Base-by-base conservation (phyloP, 306 rosid genomes). In the Acacia acuminata region DNA sequence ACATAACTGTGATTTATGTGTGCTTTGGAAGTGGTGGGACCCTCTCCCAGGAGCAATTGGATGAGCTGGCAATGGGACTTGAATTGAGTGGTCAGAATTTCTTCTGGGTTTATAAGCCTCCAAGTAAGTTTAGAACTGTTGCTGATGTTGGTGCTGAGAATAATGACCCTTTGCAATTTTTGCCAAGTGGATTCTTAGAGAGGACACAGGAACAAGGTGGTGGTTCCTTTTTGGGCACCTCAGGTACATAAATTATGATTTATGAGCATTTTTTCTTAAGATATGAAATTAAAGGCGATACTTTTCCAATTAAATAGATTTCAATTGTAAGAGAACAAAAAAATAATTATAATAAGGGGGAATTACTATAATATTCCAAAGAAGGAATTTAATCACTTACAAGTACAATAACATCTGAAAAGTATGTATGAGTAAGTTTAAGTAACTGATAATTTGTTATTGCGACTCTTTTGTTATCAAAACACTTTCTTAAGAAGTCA, bases 31-130 rank as follows among this genome's bases (percentile, higher is more conserved):
- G 84, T 16, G 55, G 75, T 9, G 79, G 84, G 19, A 81, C 75
- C 7, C 73, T 81, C 2, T 64, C 61, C 9, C 43, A 60, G 1
- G 79, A 79, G 3, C 90, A 85, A 60, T 25, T 78, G 38, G 70
- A 74, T 32, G 83, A 85, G 78, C 82, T 85, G 51, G 88, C 86
- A 4, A 47, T 48, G 67, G 88, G 88, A 0, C 82, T 85, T 43
- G 88, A 85, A 69, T 44, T 74, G 42, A 85, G 88, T 78, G 86
- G 86, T 17, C 50, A 78, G 14, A 78, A 48, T 25, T 78, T 82
- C 71, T 27, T 82, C 25, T 76, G 77, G 81, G 85, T 87, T 4
- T 48, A 75, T 22, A 84, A 83, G 40, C 82, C 86, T 3, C 86
- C 90, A 5, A 82, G 55, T 60, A 43, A 72, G 55, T 76, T 30